These are phyloP conservation scores for Sutorius australiensis DNA, from an alignment of 768 basidiomycete genomes.

Conservation along the genomic window DNA sequence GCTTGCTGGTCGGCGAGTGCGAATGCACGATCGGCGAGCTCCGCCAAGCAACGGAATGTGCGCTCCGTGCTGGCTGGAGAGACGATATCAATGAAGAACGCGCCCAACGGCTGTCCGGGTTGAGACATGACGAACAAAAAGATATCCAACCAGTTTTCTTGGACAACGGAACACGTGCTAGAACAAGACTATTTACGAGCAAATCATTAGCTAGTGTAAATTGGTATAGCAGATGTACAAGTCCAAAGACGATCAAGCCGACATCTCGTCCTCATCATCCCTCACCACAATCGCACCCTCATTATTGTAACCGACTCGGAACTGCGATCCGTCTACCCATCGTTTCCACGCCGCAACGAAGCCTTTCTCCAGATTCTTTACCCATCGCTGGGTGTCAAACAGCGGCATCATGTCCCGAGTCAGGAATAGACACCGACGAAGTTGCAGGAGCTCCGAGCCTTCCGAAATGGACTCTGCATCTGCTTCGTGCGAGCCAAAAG, in stretches of 20 bases:
- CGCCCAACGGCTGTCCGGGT: slow-evolving; percentile 5
- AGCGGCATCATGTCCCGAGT: slow-evolving; percentile 40
- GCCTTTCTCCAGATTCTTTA: slow-evolving; percentile 45
- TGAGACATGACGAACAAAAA: slow-evolving; percentile 8
- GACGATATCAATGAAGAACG: slow-evolving; percentile 15
- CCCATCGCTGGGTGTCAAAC: slow-evolving; percentile 49
- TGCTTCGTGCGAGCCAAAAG: neutral
- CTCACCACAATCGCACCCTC: slow-evolving; percentile 30
- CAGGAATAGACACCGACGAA: slow-evolving; percentile 41
- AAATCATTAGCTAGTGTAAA: too few species aligned
- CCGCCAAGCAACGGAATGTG: slow-evolving; percentile 10
- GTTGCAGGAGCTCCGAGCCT: slow-evolving; percentile 35
- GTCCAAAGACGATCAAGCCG: neutral
- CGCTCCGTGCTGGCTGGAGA: neutral
- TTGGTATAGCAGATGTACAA: neutral
- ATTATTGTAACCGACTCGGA: slow-evolving; percentile 27
- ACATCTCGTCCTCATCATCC: slow-evolving; percentile 29
- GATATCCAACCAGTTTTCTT: neutral
- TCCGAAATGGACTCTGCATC: neutral
- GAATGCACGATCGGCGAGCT: slow-evolving; percentile 22
- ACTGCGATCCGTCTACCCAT: slow-evolving; percentile 43
- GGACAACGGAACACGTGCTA: neutral
- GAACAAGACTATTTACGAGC: too few species aligned
- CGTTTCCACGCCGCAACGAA: slow-evolving; percentile 42
- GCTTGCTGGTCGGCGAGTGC: slow-evolving; percentile 6